phyloP scores from a whole-genome alignment of 805 yeast species.

The Myxozyma udenii region DNA sequence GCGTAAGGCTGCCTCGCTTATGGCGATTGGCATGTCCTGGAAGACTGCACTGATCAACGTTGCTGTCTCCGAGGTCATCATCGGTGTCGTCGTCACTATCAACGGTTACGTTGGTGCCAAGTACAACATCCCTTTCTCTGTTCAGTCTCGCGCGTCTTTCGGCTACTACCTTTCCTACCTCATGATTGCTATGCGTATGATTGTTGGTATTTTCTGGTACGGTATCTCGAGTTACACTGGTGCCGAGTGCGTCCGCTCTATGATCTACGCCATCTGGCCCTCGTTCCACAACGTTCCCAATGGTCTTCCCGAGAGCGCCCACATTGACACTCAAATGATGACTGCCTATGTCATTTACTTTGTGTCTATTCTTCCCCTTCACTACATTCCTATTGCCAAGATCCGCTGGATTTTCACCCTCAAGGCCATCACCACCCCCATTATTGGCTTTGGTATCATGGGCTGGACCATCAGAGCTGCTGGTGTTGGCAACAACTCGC shows the following conservation, averaged over 20 bases:
- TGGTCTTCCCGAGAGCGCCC: constrained; percentile 53
- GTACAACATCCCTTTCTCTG: constrained; percentile 84
- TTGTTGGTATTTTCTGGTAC: constrained; percentile 84
- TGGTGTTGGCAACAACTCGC: constrained; percentile 67
- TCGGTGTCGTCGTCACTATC: constrained; percentile 64
- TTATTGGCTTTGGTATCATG: constrained; percentile 29
- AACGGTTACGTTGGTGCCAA: constrained; percentile 75
- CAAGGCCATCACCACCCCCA: constrained; percentile 27
- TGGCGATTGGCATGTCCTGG: constrained; percentile 30
- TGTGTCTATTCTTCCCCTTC: constrained; percentile 28
- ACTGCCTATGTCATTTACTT: constrained; percentile 32
- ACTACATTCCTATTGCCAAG: constrained; percentile 25
- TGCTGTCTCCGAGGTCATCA: constrained; percentile 40
- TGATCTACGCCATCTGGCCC: constrained; percentile 74
- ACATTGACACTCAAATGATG: constrained; percentile 32
- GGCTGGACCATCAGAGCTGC: constrained; percentile 53
- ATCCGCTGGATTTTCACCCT: constrained; percentile 27
- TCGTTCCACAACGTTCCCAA: constrained; percentile 41
- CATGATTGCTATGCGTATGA: constrained; percentile 71
- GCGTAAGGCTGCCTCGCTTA: constrained; percentile 28
- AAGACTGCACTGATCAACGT: constrained; percentile 19
- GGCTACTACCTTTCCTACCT: constrained; percentile 80
- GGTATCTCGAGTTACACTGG: constrained; percentile 84
- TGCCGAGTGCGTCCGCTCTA: constrained; percentile 73
- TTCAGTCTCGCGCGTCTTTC: constrained; percentile 73